Percentiles rank a stretch among this genome's conserved stretches.
phyloP scores from a whole-genome alignment of 2,329 filamentous ascomycete species.

The Aspergillus amoenus region DNA sequence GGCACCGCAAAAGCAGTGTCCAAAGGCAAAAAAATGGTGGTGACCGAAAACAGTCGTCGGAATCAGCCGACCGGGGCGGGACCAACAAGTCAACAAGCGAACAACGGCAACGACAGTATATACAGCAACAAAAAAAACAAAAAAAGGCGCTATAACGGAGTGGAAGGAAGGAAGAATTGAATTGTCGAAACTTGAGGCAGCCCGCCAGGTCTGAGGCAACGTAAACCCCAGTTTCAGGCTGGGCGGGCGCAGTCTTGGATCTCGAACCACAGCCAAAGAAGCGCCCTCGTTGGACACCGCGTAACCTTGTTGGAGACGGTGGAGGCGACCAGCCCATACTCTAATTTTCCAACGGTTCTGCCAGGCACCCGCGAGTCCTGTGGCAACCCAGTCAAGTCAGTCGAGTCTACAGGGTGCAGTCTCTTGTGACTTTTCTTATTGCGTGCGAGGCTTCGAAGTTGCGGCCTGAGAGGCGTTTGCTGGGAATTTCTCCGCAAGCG shows the following conservation, averaged over 20 bases:
- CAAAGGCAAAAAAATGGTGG: background rate
- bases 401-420: no score
- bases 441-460: background rate
- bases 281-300: background rate
- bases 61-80: background rate
- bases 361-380: background rate
- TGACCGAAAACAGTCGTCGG: slow-evolving; percentile 5
- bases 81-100: background rate
- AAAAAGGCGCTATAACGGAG: background rate
- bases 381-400: no score
- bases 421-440: no score
- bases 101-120: background rate
- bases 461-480: background rate
- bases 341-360: background rate
- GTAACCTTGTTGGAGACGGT: background rate
- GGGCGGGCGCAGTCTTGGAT: background rate
- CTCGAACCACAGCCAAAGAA: background rate
- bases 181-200: background rate
- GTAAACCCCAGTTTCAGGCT: slow-evolving; percentile 1
- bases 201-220: background rate
- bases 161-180: background rate
- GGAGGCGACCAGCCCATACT: background rate
- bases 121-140: background rate
- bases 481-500: background rate
- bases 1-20: background rate